Percentiles rank a stretch among this genome's conserved stretches.
Evolutionary conservation across 2,329 filamentous ascomycete species (phyloP).

Genomic region (Endoconidiophora polonica): DNA sequence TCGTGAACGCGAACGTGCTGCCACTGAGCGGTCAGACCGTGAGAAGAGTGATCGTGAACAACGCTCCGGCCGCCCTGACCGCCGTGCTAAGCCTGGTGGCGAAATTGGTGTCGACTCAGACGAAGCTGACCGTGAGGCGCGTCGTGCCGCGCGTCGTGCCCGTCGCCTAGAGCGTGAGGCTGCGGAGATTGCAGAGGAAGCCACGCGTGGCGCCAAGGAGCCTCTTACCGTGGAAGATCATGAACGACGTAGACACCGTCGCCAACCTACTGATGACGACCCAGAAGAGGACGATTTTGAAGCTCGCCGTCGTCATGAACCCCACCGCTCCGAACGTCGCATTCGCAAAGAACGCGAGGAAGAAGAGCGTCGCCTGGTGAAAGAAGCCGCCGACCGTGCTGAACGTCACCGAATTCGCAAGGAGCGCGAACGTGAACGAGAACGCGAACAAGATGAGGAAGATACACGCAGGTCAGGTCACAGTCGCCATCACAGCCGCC

Average conservation of each 20-base stretch:
- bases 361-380: slow-evolving; percentile 31
- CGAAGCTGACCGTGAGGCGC: slow-evolving; percentile 43
- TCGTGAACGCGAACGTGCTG: slow-evolving; percentile 14
- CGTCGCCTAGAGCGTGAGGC: slow-evolving; percentile 36
- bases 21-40: slow-evolving; percentile 17
- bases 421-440: slow-evolving; percentile 30
- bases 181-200: slow-evolving; percentile 37
- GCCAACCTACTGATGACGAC: neutral
- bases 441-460: slow-evolving; percentile 27
- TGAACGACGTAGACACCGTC: neutral
- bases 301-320: neutral
- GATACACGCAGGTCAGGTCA: too few species aligned
- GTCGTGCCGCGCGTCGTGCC: slow-evolving; percentile 44
- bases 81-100: slow-evolving; percentile 24
- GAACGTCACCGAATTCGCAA: slow-evolving; percentile 34
- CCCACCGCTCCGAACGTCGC: slow-evolving; percentile 1
- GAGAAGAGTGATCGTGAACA: slow-evolving; percentile 31
- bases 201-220: slow-evolving; percentile 35
- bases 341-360: slow-evolving; percentile 31
- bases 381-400: slow-evolving; percentile 34
- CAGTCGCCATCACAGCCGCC: too few species aligned
- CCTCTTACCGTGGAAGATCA: slow-evolving; percentile 18
- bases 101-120: slow-evolving; percentile 27
- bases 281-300: neutral
- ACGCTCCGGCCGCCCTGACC: slow-evolving; percentile 37